Evolutionary conservation across 2,329 filamentous ascomycete genomes (phyloP).

Genomic region (Claviceps monticola): DNA sequence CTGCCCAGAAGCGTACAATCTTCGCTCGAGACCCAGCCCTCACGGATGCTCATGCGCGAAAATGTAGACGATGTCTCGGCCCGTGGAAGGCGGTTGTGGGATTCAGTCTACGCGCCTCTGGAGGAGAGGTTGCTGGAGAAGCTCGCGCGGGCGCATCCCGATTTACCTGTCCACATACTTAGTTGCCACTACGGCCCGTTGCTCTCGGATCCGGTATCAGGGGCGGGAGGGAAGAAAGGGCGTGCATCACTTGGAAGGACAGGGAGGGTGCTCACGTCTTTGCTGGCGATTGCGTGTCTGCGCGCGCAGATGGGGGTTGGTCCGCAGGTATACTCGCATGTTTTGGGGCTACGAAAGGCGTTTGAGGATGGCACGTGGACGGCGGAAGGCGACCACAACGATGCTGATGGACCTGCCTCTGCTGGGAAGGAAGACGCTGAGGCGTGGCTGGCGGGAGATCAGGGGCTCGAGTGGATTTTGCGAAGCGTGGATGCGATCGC

Average conservation of each 20-base stretch:
- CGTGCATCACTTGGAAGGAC: constrained; percentile 33
- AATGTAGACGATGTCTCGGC: constrained; percentile 40
- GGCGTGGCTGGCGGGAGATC: constrained; percentile 29
- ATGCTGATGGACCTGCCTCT: constrained; percentile 14
- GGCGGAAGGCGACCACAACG: constrained; percentile 1
- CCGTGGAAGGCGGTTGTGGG: constrained; percentile 56
- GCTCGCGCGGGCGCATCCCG: constrained; percentile 63
- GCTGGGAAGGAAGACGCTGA: constrained; percentile 20
- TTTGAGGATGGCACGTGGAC: constrained; percentile 50
- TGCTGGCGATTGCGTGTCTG: constrained; percentile 62
- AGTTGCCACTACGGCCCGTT: constrained; percentile 60
- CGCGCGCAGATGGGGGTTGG: constrained; percentile 70
- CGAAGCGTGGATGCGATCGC: constrained; percentile 29
- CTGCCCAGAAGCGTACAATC: constrained; percentile 43
- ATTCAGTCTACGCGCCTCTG: constrained; percentile 63
- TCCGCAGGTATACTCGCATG: constrained; percentile 67
- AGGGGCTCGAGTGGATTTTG: constrained; percentile 34
- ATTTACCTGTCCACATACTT: constrained; percentile 69
- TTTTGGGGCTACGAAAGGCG: constrained; percentile 68
- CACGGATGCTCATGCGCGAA: constrained; percentile 34
- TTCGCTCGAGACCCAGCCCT: constrained; percentile 40
- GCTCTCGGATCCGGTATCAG: constrained; percentile 50
- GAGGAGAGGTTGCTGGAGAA: constrained; percentile 56
- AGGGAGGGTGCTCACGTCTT: constrained; percentile 56
- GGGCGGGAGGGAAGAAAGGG: constrained; percentile 3